These are phyloP conservation scores for Collybia sordida DNA, from an alignment of 768 basidiomycete species.

Conservation along the genomic window DNA sequence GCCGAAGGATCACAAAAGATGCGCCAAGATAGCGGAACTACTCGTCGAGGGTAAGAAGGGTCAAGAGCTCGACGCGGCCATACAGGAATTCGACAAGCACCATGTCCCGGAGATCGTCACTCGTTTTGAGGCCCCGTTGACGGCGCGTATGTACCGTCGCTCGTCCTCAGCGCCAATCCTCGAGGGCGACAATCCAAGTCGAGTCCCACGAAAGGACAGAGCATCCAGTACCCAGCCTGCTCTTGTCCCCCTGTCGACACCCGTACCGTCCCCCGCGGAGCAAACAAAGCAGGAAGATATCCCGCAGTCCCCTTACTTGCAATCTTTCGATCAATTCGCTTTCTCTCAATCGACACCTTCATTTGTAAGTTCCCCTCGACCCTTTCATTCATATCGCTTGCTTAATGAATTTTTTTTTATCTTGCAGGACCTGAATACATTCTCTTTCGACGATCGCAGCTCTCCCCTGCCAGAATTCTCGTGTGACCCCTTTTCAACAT, in stretches of 20 bases:
- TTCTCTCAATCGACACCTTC: constrained; percentile 42
- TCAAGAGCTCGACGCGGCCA: constrained; percentile 51
- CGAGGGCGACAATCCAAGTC: constrained; percentile 31
- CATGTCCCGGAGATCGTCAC: constrained; percentile 63
- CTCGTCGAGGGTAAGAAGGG: constrained; percentile 58
- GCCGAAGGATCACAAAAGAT: constrained; percentile 61
- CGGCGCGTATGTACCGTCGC: constrained; percentile 66
- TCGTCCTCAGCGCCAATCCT: constrained; percentile 62
- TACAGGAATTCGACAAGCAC: constrained; percentile 53
- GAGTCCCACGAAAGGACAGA: constrained; percentile 21
- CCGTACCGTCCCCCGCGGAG: constrained; percentile 13
- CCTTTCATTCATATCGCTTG: too few relatives aligned
- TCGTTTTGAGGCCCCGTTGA: constrained; percentile 72
- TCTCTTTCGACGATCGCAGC: constrained; percentile 42
- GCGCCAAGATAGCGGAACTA: constrained; percentile 66
- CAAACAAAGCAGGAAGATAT: constrained; percentile 18
- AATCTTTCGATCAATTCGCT: constrained; percentile 32
- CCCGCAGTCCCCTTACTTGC: constrained; percentile 27
- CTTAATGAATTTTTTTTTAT: background rate
- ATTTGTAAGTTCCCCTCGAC: constrained; percentile 41
- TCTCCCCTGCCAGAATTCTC: constrained; percentile 29
- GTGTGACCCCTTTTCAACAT: constrained; percentile 23
- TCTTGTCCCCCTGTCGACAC: constrained; percentile 18
- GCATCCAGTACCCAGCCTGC: constrained; percentile 39
- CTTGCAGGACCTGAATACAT: constrained; percentile 40